These are phyloP conservation scores for Staphylotrichum tortipilum DNA, from an alignment of 495 filamentous ascomycete genomes.

Conservation along the genomic window DNA sequence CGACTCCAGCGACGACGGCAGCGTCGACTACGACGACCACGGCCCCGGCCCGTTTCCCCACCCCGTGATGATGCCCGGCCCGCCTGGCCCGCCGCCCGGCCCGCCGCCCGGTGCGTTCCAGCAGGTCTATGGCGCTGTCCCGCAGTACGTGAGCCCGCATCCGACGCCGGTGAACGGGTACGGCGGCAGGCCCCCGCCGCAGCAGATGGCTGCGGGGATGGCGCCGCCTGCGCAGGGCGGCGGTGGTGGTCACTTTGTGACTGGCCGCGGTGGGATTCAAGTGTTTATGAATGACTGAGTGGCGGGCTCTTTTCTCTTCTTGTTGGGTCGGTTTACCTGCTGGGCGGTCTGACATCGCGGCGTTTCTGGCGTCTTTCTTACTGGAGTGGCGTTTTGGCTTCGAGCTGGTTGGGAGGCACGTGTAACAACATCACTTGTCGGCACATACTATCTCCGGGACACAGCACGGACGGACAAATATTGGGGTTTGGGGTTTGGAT, in stretches of 20 bases:
- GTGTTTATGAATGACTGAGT: constrained; percentile 9
- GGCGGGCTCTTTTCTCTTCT: not conserved
- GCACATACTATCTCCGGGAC: no score
- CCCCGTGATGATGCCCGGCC: not conserved
- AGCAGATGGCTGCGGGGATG: not conserved
- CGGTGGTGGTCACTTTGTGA: constrained; percentile 5
- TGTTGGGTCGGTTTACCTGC: no score
- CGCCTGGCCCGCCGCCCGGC: not conserved
- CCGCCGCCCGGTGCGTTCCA: constrained; percentile 13
- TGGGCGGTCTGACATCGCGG: not conserved
- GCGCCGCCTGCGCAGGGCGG: not conserved
- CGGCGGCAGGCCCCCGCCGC: constrained; percentile 1
- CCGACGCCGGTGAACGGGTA: not conserved
- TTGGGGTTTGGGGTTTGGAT: no score
- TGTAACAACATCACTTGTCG: not conserved
- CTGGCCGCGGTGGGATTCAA: constrained; percentile 1
- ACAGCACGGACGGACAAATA: no score
- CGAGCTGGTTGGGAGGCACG: not conserved
- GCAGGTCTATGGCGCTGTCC: constrained; percentile 4
- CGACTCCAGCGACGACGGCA: constrained; percentile 9
- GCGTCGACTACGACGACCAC: not conserved
- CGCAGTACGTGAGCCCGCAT: not conserved
- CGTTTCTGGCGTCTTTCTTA: not conserved
- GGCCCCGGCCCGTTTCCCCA: not conserved
- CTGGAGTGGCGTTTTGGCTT: not conserved